Evolutionary conservation across 305 asterid species (phyloP), one percentile per base, ranked within the genome.

Genomic region (Stenogyne calaminthoides): DNA sequence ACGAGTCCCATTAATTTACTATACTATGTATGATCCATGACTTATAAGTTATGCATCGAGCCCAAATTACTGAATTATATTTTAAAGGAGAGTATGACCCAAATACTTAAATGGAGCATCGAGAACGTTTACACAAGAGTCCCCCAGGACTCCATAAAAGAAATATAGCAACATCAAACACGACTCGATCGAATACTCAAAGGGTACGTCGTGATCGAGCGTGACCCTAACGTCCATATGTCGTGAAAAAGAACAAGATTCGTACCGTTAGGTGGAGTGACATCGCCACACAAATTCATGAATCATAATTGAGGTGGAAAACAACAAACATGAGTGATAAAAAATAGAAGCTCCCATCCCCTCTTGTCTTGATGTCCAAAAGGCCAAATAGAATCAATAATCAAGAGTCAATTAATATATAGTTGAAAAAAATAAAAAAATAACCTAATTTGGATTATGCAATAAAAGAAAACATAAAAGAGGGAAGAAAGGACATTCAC

Each of bases 301-400:
- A 42, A 3, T 14, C 46, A 61, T 62, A 36, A 62, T 32, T 60
- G 66, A 57, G 42, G 36, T 29, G n/a, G 65, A 36, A n/a, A 32
- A 19, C 5, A 63, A 39, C 5, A 63, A 39, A 63, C 68, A 37
- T 63, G 71, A 66, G 58, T 66, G 54, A 25, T 47, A 49, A 14
- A 22, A 59, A 9, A 58, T 49, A 20, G 42, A 46, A 63, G 18
- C 15, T 16, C 32, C 52, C 68, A 27, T 25, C 56, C 59, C 55
- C 40, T 15, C 10, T 22, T 47, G 71, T 66, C 71, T 44, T 66
- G 42, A 66, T 66, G 57, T 44, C 54, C 25, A 12, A 46, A 66
- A 44, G 1, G 55, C 16, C 6, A 6, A 10, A 5, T 7, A 8
- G 40, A 18, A 64, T 18, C 25, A 34, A 61, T 3, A 32, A 57